A percentile compares a stretch with the other conserved stretches of the same genome.
Evolutionary conservation across 2,329 filamentous ascomycete species (phyloP).

Genomic region (Zalaria sp.): DNA sequence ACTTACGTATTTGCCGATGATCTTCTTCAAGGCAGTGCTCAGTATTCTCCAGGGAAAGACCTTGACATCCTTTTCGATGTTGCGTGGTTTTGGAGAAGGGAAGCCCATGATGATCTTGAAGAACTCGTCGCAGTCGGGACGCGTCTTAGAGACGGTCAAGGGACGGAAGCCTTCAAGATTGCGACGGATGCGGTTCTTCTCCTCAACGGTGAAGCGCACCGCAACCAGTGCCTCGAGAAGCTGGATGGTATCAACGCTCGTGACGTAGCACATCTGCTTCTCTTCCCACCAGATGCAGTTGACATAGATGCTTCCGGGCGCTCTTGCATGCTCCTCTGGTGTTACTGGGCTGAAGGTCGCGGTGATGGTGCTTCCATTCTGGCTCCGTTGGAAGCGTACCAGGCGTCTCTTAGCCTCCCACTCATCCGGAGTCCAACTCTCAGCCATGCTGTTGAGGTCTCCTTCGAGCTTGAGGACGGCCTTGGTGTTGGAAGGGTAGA

Average conservation of each 20-base stretch:
- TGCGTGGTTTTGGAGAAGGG: slow-evolving; percentile 83
- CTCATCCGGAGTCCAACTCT: slow-evolving; percentile 73
- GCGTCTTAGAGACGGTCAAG: slow-evolving; percentile 83
- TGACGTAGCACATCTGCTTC: slow-evolving; percentile 81
- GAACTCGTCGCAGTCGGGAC: slow-evolving; percentile 85
- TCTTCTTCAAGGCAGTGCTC: slow-evolving; percentile 80
- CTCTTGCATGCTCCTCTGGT: slow-evolving; percentile 51
- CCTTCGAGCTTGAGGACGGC: slow-evolving; percentile 74
- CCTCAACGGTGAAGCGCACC: slow-evolving; percentile 81
- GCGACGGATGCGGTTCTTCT: slow-evolving; percentile 93
- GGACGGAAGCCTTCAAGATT: slow-evolving; percentile 93
- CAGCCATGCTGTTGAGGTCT: slow-evolving; percentile 71
- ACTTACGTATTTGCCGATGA: slow-evolving; percentile 88
- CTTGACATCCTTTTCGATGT: slow-evolving; percentile 99
- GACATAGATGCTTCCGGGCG: slow-evolving; percentile 78
- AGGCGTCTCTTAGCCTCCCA: slow-evolving; percentile 65
- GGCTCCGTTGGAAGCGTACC: slow-evolving; percentile 74
- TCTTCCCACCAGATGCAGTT: slow-evolving; percentile 97
- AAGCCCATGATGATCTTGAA: slow-evolving; percentile 99
- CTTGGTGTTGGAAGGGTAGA: slow-evolving; percentile 59
- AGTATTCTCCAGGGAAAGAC: slow-evolving; percentile 96
- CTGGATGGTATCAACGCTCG: slow-evolving; percentile 91
- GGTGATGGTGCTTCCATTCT: slow-evolving; percentile 68
- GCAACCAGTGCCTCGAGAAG: slow-evolving; percentile 85
- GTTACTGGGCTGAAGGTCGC: slow-evolving; percentile 68